Evolutionary conservation across 2,329 filamentous ascomycete species (phyloP).

Genomic region (Blastomyces emzantsi): DNA sequence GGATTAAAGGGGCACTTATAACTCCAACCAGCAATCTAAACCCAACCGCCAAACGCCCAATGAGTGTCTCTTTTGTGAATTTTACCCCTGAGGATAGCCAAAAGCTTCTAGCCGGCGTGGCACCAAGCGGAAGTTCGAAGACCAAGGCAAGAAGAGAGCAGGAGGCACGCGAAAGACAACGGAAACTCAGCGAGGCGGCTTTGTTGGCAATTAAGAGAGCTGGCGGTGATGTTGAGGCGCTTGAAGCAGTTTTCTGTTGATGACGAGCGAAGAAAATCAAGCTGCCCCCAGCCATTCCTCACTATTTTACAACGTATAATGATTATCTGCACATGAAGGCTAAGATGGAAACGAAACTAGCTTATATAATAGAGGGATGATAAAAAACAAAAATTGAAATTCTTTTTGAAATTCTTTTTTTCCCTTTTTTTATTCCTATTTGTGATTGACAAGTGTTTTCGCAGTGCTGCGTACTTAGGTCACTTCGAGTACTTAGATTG

Average conservation of each 20-base stretch:
- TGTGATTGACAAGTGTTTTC: neutral
- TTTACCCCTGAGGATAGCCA: constrained; percentile 73
- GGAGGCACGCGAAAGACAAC: constrained; percentile 69
- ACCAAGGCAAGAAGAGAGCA: constrained; percentile 89
- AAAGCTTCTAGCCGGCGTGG: constrained; percentile 78
- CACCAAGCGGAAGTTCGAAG: constrained; percentile 83
- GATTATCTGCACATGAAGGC: constrained; percentile 6
- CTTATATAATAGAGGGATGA: constrained; percentile 11
- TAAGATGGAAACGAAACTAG: constrained; percentile 16
- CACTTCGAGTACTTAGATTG: neutral
- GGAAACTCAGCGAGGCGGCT: constrained; percentile 36
- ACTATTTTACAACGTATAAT: constrained; percentile 10
- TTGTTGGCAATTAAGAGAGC: constrained; percentile 37
- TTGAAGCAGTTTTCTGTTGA: constrained; percentile 34
- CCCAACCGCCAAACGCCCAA: constrained; percentile 10
- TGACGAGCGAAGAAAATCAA: neutral
- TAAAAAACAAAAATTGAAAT: no score
- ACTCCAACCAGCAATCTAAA: constrained; percentile 5
- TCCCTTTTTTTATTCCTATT: neutral
- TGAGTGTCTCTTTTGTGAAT: constrained; percentile 63
- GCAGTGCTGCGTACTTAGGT: neutral
- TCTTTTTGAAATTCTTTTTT: neutral
- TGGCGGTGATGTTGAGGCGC: constrained; percentile 38
- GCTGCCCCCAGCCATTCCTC: constrained; percentile 1
- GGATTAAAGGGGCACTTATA: constrained; percentile 5